Conservation (phyloP, 805 yeast species). For the Wickerhamomyces rabaulensis region DNA sequence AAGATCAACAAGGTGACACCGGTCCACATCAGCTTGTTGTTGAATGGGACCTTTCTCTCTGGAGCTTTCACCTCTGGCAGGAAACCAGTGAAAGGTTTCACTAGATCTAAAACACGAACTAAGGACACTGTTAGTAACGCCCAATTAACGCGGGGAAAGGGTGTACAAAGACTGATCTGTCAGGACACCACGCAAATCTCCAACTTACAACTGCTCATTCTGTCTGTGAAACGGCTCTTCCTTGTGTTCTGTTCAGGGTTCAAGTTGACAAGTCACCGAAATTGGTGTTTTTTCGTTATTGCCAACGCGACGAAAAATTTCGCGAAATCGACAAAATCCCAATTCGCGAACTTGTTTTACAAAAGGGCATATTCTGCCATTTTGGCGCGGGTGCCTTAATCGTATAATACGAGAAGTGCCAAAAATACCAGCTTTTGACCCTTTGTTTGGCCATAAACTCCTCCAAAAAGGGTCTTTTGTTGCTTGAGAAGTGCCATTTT, state of each 20-base stretch:
- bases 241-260: neutral
- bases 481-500: too few relatives aligned
- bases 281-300: conserved; percentile 1
- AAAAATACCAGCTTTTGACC: too few relatives aligned
- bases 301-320: conserved; percentile 14
- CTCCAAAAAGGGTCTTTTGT: too few relatives aligned
- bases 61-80: conserved; percentile 91
- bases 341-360: too few relatives aligned
- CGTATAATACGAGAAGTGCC: too few relatives aligned
- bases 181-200: neutral
- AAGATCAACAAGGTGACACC: conserved; percentile 80
- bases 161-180: neutral
- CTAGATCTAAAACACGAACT: conserved; percentile 75
- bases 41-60: conserved; percentile 81
- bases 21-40: conserved; percentile 88
- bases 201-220: conserved; percentile 15
- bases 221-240: neutral
- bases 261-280: neutral
- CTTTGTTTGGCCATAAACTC: too few relatives aligned
- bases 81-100: conserved; percentile 82
- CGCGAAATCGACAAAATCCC: neutral
- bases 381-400: too few relatives aligned
- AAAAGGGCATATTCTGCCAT: too few relatives aligned
- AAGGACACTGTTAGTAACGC: conserved; percentile 8
- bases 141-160: neutral